These are phyloP conservation scores for Fusarium algeriense DNA, from an alignment of 2,329 filamentous ascomycete genomes.

Conservation along the genomic window DNA sequence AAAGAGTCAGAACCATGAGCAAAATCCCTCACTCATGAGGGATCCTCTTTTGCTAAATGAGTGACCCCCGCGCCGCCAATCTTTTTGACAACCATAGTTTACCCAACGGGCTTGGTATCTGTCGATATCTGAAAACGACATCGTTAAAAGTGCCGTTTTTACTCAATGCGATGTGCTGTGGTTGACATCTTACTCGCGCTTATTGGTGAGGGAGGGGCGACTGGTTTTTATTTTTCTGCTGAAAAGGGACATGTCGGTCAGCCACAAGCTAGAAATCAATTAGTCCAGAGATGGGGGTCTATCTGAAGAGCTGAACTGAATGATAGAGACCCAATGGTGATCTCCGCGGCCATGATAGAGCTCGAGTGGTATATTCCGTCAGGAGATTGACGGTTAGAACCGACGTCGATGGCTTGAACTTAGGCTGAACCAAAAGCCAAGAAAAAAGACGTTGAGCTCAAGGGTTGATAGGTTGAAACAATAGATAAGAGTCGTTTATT, in stretches of 20 bases:
- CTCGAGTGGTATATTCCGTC: slow-evolving; percentile 1
- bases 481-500: slow-evolving; percentile 30
- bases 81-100: slow-evolving; percentile 19
- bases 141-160: slow-evolving; percentile 34
- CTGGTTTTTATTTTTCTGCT: slow-evolving; percentile 34
- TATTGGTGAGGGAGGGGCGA: slow-evolving; percentile 36
- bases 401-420: slow-evolving; percentile 3
- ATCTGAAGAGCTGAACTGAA: slow-evolving; percentile 26
- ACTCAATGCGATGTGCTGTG: slow-evolving; percentile 42
- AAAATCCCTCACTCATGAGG: slow-evolving; percentile 44
- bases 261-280: slow-evolving; percentile 21
- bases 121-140: slow-evolving; percentile 31
- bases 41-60: slow-evolving; percentile 15
- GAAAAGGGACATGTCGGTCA: slow-evolving; percentile 38
- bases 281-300: slow-evolving; percentile 33
- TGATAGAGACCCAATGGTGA: slow-evolving; percentile 9
- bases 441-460: not conserved
- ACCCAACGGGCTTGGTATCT: slow-evolving; percentile 40
- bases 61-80: slow-evolving; percentile 31
- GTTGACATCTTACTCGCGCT: slow-evolving; percentile 32
- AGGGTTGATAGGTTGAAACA: slow-evolving; percentile 8
- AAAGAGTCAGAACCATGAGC: slow-evolving; percentile 21
- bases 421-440: slow-evolving; percentile 21
- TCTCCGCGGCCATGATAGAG: slow-evolving; percentile 23
- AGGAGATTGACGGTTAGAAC: slow-evolving; percentile 17